phyloP scores from a whole-genome alignment of 345 rosid genomes.

The Arabis alpina region DNA sequence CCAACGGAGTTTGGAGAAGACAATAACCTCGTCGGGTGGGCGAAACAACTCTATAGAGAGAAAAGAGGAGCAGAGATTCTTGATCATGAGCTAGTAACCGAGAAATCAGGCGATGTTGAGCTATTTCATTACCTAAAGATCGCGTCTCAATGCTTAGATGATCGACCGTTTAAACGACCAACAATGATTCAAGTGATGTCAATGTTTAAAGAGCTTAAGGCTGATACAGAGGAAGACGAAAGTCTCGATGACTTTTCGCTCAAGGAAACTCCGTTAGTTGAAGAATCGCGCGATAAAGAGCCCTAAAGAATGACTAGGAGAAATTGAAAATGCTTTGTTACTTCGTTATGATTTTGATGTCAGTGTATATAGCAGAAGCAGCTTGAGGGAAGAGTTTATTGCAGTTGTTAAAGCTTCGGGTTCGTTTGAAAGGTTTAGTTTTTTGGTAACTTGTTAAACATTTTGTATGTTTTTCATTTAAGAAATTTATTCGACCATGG shows the following conservation, averaged over 20 bases:
- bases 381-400: not conserved
- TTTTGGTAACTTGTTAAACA: slow-evolving; percentile 28
- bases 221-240: slow-evolving; percentile 78
- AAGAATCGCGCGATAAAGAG: slow-evolving; percentile 64
- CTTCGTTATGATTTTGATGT: slow-evolving; percentile 22
- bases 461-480: slow-evolving; percentile 17
- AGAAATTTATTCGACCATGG: not conserved
- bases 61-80: slow-evolving; percentile 66
- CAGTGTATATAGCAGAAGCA: slow-evolving; percentile 37
- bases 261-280: slow-evolving; percentile 58
- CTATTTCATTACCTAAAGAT: slow-evolving; percentile 69
- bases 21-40: slow-evolving; percentile 96
- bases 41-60: slow-evolving; percentile 79
- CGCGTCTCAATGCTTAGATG: slow-evolving; percentile 92
- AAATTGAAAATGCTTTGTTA: slow-evolving; percentile 17
- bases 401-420: slow-evolving; percentile 16
- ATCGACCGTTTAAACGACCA: slow-evolving; percentile 80
- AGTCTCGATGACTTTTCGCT: slow-evolving; percentile 72
- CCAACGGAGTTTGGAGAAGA: slow-evolving; percentile 83
- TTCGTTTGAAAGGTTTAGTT: slow-evolving; percentile 26
- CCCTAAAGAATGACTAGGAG: slow-evolving; percentile 32
- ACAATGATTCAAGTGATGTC: slow-evolving; percentile 98
- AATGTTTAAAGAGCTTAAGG: slow-evolving; percentile 93
- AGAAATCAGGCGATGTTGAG: slow-evolving; percentile 64
- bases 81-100: slow-evolving; percentile 60